Evolutionary conservation across 345 rosid genomes (phyloP).

Genomic region (Stellera chamaejasme): DNA sequence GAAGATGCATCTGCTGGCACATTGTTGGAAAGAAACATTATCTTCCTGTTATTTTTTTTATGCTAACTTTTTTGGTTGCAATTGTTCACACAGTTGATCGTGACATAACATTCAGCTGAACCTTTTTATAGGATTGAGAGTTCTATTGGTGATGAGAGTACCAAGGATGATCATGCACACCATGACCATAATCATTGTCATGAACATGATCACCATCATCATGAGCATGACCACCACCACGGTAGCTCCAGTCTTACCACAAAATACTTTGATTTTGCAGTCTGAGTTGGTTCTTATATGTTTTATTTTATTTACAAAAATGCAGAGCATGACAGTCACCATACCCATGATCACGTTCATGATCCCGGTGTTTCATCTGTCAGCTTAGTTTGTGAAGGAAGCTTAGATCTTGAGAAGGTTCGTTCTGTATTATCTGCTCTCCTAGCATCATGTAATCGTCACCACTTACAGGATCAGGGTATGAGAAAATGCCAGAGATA

Average conservation of each 20-base stretch:
- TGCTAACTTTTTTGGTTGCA: no score
- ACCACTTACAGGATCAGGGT: not conserved
- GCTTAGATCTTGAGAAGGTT: slow-evolving; percentile 94
- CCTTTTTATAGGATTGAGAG: slow-evolving; percentile 64
- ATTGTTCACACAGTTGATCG: not conserved
- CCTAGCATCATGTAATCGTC: not conserved
- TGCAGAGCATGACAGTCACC: slow-evolving; percentile 67
- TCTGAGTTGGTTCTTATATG: not conserved
- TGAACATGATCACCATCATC: slow-evolving; percentile 37
- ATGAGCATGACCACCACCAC: slow-evolving; percentile 56
- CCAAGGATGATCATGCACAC: slow-evolving; percentile 40
- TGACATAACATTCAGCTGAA: slow-evolving; percentile 10
- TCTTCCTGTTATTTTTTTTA: no score
- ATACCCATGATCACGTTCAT: slow-evolving; percentile 81
- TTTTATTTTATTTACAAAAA: not conserved
- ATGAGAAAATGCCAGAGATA: not conserved
- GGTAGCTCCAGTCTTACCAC: slow-evolving; percentile 31
- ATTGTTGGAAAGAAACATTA: no score
- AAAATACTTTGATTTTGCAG: not conserved
- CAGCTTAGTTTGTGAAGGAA: slow-evolving; percentile 91
- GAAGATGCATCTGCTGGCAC: no score
- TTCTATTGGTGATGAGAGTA: slow-evolving; percentile 46
- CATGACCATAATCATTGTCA: slow-evolving; percentile 45
- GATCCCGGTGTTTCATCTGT: slow-evolving; percentile 96
- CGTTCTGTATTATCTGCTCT: slow-evolving; percentile 1